Percentiles rank a stretch among this genome's conserved stretches.
These are phyloP conservation scores for Xylaria multiplex DNA, from an alignment of 2,329 filamentous ascomycete species.

Conservation along the genomic window DNA sequence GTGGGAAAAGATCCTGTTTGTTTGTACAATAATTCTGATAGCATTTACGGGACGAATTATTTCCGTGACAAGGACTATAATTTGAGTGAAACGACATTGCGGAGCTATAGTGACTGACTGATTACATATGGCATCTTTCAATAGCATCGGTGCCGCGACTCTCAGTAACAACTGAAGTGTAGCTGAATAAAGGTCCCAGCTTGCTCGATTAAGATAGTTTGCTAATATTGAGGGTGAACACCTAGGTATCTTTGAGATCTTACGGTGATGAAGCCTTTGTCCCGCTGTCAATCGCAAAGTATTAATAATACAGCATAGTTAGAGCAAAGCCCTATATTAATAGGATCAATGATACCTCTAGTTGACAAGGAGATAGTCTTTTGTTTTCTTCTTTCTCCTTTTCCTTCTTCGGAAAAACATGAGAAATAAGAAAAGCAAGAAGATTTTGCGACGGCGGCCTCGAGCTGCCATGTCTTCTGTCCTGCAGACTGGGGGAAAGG, in stretches of 20 bases:
- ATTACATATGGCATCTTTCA: not conserved
- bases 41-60: slow-evolving; percentile 39
- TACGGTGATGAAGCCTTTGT: too few species aligned
- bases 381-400: too few species aligned
- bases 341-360: too few species aligned
- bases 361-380: too few species aligned
- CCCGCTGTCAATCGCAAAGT: too few species aligned
- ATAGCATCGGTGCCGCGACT: not conserved
- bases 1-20: slow-evolving; percentile 40
- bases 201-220: not conserved
- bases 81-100: slow-evolving; percentile 13
- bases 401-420: too few species aligned
- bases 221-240: not conserved
- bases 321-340: too few species aligned
- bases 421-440: not conserved
- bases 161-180: not conserved
- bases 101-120: not conserved
- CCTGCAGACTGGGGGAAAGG: not conserved
- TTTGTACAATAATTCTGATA: slow-evolving; percentile 43
- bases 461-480: not conserved
- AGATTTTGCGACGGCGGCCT: not conserved
- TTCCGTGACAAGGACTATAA: slow-evolving; percentile 24
- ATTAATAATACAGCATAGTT: too few species aligned
- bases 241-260: not conserved
- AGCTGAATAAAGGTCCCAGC: not conserved